phyloP scores from a whole-genome alignment of 176 grass and related monocot genomes.

The Leersia perrieri region DNA sequence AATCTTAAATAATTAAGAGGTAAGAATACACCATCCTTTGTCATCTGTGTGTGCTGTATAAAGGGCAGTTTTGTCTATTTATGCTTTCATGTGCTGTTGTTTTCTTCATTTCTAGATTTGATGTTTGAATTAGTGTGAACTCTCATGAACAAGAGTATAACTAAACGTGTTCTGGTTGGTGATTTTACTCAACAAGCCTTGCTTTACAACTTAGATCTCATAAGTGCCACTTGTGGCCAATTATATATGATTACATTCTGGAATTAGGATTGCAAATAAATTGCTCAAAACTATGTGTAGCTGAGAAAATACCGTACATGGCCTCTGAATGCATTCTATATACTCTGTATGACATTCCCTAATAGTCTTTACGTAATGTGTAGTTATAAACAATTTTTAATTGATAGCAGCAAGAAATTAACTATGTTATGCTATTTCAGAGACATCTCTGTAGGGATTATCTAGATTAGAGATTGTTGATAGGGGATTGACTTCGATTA shows the following conservation, averaged over 20 bases:
- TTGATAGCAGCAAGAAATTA: neutral
- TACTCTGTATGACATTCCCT: neutral
- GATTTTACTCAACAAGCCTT: constrained; percentile 8
- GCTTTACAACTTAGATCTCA: constrained; percentile 2
- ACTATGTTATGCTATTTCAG: neutral
- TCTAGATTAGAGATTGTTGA: neutral
- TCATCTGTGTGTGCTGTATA: constrained; percentile 7
- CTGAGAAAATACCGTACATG: neutral
- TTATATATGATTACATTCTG: neutral
- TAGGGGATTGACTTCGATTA: neutral
- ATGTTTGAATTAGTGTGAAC: constrained; percentile 19
- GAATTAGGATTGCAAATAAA: constrained; percentile 1
- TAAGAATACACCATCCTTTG: neutral
- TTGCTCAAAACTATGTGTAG: neutral
- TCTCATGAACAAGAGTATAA: neutral
- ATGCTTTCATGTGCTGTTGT: neutral
- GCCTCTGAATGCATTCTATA: neutral
- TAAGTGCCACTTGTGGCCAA: constrained; percentile 7
- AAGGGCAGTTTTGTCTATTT: constrained; percentile 19
- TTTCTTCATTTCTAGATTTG: constrained; percentile 25
- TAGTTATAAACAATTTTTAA: neutral
- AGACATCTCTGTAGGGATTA: neutral
- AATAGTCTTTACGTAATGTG: neutral
- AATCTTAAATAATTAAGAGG: neutral
- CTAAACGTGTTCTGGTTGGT: neutral